phyloP scores from a whole-genome alignment of 1,284 basidiomycete species.

The Cryptococcus jaspeensis region DNA sequence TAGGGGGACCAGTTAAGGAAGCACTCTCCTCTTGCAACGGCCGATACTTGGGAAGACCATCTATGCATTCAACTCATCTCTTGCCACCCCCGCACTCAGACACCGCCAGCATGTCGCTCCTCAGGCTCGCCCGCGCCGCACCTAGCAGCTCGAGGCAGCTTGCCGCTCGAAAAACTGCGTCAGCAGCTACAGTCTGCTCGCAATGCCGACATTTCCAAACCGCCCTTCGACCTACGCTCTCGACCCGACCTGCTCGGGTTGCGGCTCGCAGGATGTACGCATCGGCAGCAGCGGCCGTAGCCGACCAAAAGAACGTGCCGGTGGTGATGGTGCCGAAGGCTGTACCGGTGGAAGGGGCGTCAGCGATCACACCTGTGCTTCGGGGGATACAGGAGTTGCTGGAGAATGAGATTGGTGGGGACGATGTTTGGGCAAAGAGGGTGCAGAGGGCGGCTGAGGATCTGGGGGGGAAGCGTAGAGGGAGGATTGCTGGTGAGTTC shows the following conservation, averaged over 20 bases:
- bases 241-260: background rate
- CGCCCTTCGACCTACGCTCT: background rate
- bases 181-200: too few species aligned
- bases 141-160: too few species aligned
- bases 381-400: conserved; percentile 27
- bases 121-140: too few species aligned
- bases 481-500: conserved; percentile 35
- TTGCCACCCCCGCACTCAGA: too few species aligned
- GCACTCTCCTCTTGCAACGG: too few species aligned
- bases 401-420: conserved; percentile 40
- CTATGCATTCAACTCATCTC: too few species aligned
- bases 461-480: conserved; percentile 13
- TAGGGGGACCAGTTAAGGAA: too few species aligned
- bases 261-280: background rate
- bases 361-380: background rate
- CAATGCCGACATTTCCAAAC: too few species aligned
- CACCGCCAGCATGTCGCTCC: too few species aligned
- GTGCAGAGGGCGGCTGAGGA: conserved; percentile 22
- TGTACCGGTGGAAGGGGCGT: conserved; percentile 14
- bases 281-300: background rate
- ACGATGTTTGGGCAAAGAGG: conserved; percentile 31
- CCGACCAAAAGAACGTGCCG: background rate
- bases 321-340: background rate
- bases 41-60: too few species aligned
- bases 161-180: too few species aligned